Evolutionary conservation across 345 rosid genomes (phyloP), one percentile per base, ranked within the genome.

Genomic region (Litchi chinensis): DNA sequence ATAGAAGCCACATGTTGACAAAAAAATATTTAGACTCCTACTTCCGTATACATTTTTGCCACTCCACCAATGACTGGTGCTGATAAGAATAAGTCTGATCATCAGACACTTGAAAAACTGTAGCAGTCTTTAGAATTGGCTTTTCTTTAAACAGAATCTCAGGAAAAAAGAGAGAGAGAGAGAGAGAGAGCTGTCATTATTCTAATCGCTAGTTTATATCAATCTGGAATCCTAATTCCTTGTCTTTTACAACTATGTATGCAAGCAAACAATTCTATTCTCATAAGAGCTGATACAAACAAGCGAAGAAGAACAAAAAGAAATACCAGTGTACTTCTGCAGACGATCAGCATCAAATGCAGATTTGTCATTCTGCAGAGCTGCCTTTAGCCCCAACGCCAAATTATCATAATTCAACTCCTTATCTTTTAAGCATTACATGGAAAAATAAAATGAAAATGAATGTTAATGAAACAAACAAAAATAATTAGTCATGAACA

Each of bases 311-410:
- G 24, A 22, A 68, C 19, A 57, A 24, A 56, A 37, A 56, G 54
- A 68, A 44, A 13, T 82, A 91, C 95, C 95, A 44, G 93, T 91
- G 87, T 74, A 88, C 76, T 85, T 85, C 65, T 90, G 93, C 83
- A 91, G 88, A 54, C 87, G 88, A 79, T 90, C 91, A 32, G 95
- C 95, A 78, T 93, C 91, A 80, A 93, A 91, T 10, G 77, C 90
- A 78, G 93, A 90, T 71, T 86, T 83, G 81, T 93, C 95, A 52
- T 88, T 84, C 83, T 84, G 77, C 85, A 91, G 81, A 73, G 97
- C 97, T 71, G 75, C 90, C 84, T 88, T 91, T 43, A 90, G 82
- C n/a, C 97, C 93, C 73, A 41, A 83, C 40, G 97, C 95, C 79
- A 93, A 67, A 79, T 89, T 79, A 79, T 91, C 93, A 46, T 93